A percentile compares a stretch with the other conserved stretches of the same genome.
Evolutionary conservation across 495 filamentous ascomycete species (phyloP).

Genomic region (Penicillium malachiteum): DNA sequence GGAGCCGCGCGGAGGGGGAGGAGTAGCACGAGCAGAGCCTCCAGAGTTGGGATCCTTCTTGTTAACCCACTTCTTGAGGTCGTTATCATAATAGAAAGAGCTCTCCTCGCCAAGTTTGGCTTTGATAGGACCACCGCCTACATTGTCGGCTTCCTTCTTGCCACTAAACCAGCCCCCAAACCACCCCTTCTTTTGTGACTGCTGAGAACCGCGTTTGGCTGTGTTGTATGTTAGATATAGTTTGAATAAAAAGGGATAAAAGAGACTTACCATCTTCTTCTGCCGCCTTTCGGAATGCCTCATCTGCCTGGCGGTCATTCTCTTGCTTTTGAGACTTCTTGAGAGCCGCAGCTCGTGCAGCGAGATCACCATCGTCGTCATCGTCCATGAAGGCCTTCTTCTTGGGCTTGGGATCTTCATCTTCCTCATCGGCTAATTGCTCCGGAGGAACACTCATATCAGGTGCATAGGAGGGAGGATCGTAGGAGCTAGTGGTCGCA

Average conservation of each 20-base stretch:
- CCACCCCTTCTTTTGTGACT: conserved; percentile 72
- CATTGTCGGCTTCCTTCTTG: conserved; percentile 67
- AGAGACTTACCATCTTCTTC: conserved; percentile 72
- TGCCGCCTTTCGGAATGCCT: conserved; percentile 77
- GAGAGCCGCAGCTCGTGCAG: conserved; percentile 50
- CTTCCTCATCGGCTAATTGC: conserved; percentile 32
- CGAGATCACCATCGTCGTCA: conserved; percentile 56
- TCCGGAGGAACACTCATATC: conserved; percentile 30
- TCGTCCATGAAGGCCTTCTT: conserved; percentile 81
- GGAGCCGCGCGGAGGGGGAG: conserved; percentile 51
- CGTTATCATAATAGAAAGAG: conserved; percentile 89
- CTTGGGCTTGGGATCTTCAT: conserved; percentile 60
- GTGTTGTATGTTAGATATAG: conserved; percentile 19
- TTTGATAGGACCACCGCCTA: conserved; percentile 65
- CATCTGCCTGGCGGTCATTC: conserved; percentile 59
- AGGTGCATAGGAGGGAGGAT: conserved; percentile 36
- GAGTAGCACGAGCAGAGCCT: conserved; percentile 48
- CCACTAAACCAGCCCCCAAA: conserved; percentile 80
- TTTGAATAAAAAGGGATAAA: background rate
- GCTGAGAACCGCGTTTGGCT: conserved; percentile 41
- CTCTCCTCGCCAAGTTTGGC: conserved; percentile 95
- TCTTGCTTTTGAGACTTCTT: conserved; percentile 52
- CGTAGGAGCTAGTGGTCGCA: conserved; percentile 22
- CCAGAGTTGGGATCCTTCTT: conserved; percentile 69
- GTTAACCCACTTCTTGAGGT: conserved; percentile 96